phyloP scores from a whole-genome alignment of 2,329 filamentous ascomycete species.

The Anthostomella pinea region DNA sequence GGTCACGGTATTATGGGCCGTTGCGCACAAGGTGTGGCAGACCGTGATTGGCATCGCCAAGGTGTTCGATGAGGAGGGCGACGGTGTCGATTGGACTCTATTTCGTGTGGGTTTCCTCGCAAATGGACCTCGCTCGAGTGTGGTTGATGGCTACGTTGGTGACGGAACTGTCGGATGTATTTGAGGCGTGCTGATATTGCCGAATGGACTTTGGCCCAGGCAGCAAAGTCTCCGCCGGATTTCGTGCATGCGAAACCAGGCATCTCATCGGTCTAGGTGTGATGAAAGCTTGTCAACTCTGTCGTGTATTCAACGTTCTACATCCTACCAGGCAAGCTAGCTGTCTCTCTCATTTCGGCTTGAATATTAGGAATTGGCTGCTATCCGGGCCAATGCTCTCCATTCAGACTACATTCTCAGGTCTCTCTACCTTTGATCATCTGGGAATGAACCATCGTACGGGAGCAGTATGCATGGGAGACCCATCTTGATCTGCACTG shows the following conservation, averaged over 20 bases:
- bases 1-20: slow-evolving; percentile 1
- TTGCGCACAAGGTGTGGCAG: slow-evolving; percentile 4
- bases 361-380: too few relatives aligned
- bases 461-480: too few relatives aligned
- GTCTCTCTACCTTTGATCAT: too few relatives aligned
- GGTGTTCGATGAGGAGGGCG: slow-evolving; percentile 8
- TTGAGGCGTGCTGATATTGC: slow-evolving; percentile 9
- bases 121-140: slow-evolving; percentile 3
- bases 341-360: too few relatives aligned
- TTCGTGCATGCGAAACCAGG: slow-evolving; percentile 4
- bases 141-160: slow-evolving; percentile 6
- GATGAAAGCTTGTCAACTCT: too few relatives aligned
- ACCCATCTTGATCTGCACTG: too few relatives aligned
- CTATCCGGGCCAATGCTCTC: too few relatives aligned
- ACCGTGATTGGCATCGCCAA: slow-evolving; percentile 2
- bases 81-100: slow-evolving; percentile 8
- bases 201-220: slow-evolving; percentile 9
- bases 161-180: slow-evolving; percentile 8
- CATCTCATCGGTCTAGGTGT: slow-evolving; percentile 3
- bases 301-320: too few relatives aligned
- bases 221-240: slow-evolving; percentile 1
- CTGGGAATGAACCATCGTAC: too few relatives aligned
- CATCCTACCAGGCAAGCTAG: too few relatives aligned
- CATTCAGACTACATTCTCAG: too few relatives aligned
- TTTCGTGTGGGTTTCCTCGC: slow-evolving; percentile 11